Conservation (phyloP, 805 yeast genomes). For the Pichia ethanolica region DNA sequence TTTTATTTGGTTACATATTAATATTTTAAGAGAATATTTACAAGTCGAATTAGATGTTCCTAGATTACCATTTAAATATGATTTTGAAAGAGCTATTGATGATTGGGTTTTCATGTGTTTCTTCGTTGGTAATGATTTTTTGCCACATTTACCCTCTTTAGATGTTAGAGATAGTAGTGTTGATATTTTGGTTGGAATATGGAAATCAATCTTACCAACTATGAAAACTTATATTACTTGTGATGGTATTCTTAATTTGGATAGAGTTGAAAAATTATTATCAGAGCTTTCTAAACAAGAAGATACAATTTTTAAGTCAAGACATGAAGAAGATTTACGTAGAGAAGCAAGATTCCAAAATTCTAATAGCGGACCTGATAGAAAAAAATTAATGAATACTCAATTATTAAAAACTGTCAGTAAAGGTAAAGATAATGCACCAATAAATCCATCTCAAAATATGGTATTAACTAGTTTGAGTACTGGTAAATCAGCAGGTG, state of each 20-base stretch:
- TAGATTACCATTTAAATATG: constrained; percentile 64
- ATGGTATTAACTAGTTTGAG: constrained; percentile 68
- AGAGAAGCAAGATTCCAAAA: constrained; percentile 59
- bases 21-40: constrained; percentile 79
- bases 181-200: constrained; percentile 68
- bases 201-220: constrained; percentile 68
- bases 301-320: constrained; percentile 62
- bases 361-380: constrained; percentile 41
- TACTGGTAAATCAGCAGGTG: constrained; percentile 62
- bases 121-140: constrained; percentile 96
- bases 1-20: constrained; percentile 88
- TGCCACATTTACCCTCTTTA: constrained; percentile 91
- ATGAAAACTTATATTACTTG: constrained; percentile 77
- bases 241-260: constrained; percentile 76
- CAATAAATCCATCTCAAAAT: constrained; percentile 56
- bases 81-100: constrained; percentile 91
- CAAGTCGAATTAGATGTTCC: constrained; percentile 74
- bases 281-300: constrained; percentile 63
- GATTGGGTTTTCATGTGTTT: constrained; percentile 99
- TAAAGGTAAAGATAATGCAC: constrained; percentile 72
- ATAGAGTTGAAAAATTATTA: constrained; percentile 68
- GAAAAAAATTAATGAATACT: constrained; percentile 37
- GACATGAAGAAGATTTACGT: constrained; percentile 63
- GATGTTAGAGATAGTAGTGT: constrained; percentile 94
- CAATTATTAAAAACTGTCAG: constrained; percentile 47